Conservation (phyloP, 2,329 filamentous ascomycete species). For the Pseudogymnoascus sp. region DNA sequence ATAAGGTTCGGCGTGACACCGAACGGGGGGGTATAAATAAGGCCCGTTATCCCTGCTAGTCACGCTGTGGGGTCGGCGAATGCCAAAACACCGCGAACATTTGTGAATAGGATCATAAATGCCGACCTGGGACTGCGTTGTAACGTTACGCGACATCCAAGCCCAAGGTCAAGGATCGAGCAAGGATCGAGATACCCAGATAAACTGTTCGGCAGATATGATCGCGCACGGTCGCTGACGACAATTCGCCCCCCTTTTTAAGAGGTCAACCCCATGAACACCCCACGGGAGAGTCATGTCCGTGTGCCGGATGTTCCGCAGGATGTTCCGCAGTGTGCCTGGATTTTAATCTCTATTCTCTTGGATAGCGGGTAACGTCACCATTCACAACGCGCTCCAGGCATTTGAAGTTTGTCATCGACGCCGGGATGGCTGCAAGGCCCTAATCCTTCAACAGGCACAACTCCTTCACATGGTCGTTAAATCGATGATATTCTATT, state of each 20-base stretch:
- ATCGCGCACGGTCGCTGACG: neutral
- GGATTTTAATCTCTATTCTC: conserved; percentile 3
- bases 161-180: neutral
- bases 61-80: neutral
- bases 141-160: neutral
- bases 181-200: conserved; percentile 1
- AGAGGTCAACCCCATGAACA: neutral
- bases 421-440: neutral
- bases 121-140: neutral
- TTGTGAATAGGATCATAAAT: neutral
- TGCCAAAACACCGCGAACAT: neutral
- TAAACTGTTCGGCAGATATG: neutral
- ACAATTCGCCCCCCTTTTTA: neutral
- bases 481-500: neutral
- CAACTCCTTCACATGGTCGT: neutral
- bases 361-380: neutral
- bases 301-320: neutral
- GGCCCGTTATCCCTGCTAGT: conserved; percentile 3
- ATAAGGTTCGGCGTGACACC: conserved; percentile 3
- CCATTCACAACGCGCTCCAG: neutral
- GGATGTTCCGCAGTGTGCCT: neutral
- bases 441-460: neutral
- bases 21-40: neutral
- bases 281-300: neutral
- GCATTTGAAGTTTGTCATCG: neutral